phyloP scores from a whole-genome alignment of 495 filamentous ascomycete species.

The Bryoglossum gracile region DNA sequence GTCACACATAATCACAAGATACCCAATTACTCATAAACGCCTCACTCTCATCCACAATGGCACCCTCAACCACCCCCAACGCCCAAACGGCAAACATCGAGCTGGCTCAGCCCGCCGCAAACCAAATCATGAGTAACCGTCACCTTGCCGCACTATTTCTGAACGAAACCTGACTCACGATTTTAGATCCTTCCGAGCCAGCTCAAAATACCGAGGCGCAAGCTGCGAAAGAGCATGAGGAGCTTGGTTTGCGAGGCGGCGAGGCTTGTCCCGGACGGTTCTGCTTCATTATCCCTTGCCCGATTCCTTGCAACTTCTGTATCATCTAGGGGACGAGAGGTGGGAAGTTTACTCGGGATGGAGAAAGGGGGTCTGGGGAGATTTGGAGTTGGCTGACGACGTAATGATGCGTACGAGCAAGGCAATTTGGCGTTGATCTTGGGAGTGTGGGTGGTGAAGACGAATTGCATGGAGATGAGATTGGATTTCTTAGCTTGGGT shows the following conservation, averaged over 20 bases:
- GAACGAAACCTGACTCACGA: neutral
- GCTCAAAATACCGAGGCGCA: neutral
- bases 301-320: conserved; percentile 13
- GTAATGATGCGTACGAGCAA: too few species aligned
- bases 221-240: neutral
- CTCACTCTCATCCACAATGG: too few species aligned
- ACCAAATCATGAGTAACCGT: neutral
- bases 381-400: too few species aligned
- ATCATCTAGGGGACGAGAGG: too few species aligned
- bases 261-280: conserved; percentile 12
- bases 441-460: too few species aligned
- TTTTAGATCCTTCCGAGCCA: neutral
- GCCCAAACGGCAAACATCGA: neutral
- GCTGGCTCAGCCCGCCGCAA: neutral
- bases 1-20: too few species aligned
- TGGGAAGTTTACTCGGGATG: too few species aligned
- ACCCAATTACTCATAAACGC: too few species aligned
- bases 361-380: too few species aligned
- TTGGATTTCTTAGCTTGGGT: too few species aligned
- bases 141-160: neutral
- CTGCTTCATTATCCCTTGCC: conserved; percentile 18
- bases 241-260: conserved; percentile 4
- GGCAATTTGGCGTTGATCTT: too few species aligned
- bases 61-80: neutral
- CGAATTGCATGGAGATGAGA: too few species aligned